A percentile compares a stretch with the other conserved stretches of the same genome.
These are phyloP conservation scores for Knufia fluminis DNA, from an alignment of 2,329 filamentous ascomycete species.

Conservation along the genomic window DNA sequence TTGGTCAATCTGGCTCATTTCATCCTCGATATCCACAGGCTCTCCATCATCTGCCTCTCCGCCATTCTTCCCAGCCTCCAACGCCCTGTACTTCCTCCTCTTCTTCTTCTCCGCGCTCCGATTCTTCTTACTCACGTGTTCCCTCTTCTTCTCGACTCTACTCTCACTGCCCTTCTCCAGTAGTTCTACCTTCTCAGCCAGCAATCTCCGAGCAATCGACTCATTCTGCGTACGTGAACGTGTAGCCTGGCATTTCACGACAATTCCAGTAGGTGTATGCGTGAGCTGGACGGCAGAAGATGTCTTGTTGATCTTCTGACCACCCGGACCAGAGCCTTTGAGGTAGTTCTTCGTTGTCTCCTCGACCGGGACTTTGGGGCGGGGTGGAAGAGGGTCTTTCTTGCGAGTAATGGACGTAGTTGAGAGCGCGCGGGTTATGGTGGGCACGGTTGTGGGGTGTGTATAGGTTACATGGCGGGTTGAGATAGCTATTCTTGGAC, in stretches of 20 bases:
- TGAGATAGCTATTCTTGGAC: too few species aligned
- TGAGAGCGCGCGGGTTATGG: background rate
- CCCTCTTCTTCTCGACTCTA: constrained; percentile 71
- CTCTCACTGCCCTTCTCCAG: constrained; percentile 62
- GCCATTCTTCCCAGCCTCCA: constrained; percentile 25
- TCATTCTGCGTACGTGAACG: constrained; percentile 80
- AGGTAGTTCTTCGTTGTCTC: constrained; percentile 81
- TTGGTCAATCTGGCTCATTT: too few species aligned
- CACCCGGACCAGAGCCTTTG: constrained; percentile 84
- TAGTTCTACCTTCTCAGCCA: constrained; percentile 70
- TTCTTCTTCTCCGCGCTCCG: constrained; percentile 37
- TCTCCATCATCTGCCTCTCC: constrained; percentile 14
- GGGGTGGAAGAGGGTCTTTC: constrained; percentile 60
- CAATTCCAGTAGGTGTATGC: constrained; percentile 80
- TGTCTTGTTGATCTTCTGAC: constrained; percentile 99
- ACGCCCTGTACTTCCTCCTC: constrained; percentile 34
- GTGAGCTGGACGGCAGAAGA: constrained; percentile 88
- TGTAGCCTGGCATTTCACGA: constrained; percentile 89
- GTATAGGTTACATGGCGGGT: too few species aligned
- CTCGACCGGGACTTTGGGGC: constrained; percentile 57
- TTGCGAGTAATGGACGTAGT: constrained; percentile 22
- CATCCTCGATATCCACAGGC: too few species aligned
- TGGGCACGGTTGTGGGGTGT: background rate
- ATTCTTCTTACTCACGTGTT: constrained; percentile 60
- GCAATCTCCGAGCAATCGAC: constrained; percentile 67